Percentiles rank a stretch among this genome's conserved stretches.
phyloP scores from a whole-genome alignment of 441 rosid genomes.

The Biscutella laevigata region DNA sequence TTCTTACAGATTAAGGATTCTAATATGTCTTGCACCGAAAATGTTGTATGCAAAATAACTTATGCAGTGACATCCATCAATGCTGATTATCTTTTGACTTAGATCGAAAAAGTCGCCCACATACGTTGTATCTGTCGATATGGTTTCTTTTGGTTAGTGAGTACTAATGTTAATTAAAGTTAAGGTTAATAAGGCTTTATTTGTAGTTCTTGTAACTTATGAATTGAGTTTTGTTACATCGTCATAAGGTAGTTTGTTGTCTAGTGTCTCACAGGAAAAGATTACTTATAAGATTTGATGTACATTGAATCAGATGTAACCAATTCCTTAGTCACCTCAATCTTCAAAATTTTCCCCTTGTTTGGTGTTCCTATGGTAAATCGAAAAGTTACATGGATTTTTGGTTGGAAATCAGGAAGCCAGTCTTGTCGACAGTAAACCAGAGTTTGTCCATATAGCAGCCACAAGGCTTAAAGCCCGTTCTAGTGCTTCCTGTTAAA shows the following conservation, averaged over 20 bases:
- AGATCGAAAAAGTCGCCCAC: not conserved
- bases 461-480: not conserved
- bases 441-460: not conserved
- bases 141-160: not conserved
- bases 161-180: not conserved
- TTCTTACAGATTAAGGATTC: not conserved
- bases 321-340: not conserved
- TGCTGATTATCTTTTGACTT: slow-evolving; percentile 7
- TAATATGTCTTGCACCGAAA: not conserved
- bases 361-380: not conserved
- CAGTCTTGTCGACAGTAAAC: not conserved
- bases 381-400: not conserved
- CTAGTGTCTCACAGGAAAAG: not conserved
- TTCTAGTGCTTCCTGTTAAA: slow-evolving; percentile 1
- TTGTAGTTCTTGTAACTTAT: not conserved
- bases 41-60: slow-evolving; percentile 1
- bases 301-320: not conserved
- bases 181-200: not conserved
- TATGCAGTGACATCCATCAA: slow-evolving; percentile 7
- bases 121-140: not conserved
- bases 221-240: not conserved
- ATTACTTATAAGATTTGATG: not conserved
- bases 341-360: not conserved
- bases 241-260: not conserved
- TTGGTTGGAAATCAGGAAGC: slow-evolving; percentile 2